These are phyloP conservation scores for Glycine latifolia DNA, from an alignment of 306 rosid species.

Conservation along the genomic window DNA sequence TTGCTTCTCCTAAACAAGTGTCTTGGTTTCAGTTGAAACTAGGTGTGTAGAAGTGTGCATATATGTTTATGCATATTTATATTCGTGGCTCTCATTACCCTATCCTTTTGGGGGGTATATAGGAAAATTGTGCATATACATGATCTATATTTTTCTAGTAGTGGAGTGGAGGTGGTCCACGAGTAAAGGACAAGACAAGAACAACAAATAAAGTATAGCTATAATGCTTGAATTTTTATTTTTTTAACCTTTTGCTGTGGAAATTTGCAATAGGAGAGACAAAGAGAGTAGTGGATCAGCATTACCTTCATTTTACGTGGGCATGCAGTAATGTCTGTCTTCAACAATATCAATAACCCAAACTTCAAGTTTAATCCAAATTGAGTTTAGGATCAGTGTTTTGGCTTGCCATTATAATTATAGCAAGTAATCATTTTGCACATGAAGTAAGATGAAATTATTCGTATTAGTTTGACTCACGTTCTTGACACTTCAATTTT, in stretches of 20 bases:
- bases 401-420: neutral
- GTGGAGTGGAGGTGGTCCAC: constrained; percentile 61
- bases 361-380: constrained; percentile 47
- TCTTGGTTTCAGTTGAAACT: constrained; percentile 60
- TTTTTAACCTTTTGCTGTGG: constrained; percentile 42
- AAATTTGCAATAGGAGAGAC: constrained; percentile 43
- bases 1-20: neutral
- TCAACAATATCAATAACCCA: neutral
- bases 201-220: neutral
- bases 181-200: constrained; percentile 31
- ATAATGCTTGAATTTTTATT: constrained; percentile 13
- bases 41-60: neutral
- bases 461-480: constrained; percentile 1
- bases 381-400: constrained; percentile 26
- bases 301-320: constrained; percentile 49
- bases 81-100: constrained; percentile 45
- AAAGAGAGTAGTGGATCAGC: constrained; percentile 36
- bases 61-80: neutral
- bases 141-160: constrained; percentile 39
- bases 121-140: constrained; percentile 28
- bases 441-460: constrained; percentile 23
- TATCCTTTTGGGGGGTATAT: constrained; percentile 44
- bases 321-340: constrained; percentile 31
- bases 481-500: constrained; percentile 14
- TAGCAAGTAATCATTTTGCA: constrained; percentile 42